A percentile compares a stretch with the other conserved stretches of the same genome.
Evolutionary conservation across 1,139 yeast species (phyloP).

Genomic region (Saccharomyces hybrid): DNA sequence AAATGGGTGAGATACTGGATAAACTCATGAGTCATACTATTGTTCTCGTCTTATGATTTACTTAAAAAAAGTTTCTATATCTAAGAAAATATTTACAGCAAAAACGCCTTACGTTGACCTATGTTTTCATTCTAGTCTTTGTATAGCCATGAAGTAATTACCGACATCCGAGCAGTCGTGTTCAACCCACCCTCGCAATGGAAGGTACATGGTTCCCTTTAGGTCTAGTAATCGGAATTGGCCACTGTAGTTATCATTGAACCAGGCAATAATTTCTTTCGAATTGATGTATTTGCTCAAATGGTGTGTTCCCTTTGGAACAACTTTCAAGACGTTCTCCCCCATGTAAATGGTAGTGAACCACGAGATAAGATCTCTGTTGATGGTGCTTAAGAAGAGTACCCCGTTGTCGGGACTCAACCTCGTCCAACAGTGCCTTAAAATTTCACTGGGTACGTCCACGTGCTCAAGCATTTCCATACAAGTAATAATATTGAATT

Average conservation of each 20-base stretch:
- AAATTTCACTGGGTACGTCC: constrained; percentile 67
- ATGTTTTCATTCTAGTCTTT: constrained; percentile 12
- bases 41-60: background rate
- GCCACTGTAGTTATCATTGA: constrained; percentile 37
- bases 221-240: constrained; percentile 53
- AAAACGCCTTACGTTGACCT: background rate
- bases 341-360: constrained; percentile 90
- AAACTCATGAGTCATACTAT: background rate
- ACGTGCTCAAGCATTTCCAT: constrained; percentile 96
- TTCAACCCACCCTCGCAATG: constrained; percentile 78
- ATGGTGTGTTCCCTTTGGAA: constrained; percentile 90
- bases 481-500: constrained; percentile 75
- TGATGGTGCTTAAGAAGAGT: constrained; percentile 83
- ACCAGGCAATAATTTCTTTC: constrained; percentile 63
- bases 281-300: constrained; percentile 79
- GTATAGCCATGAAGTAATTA: constrained; percentile 82
- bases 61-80: background rate
- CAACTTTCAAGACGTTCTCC: constrained; percentile 69
- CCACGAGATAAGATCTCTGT: constrained; percentile 84
- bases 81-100: background rate
- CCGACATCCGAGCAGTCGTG: constrained; percentile 58
- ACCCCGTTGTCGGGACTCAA: constrained; percentile 60
- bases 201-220: constrained; percentile 77
- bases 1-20: background rate
- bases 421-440: constrained; percentile 57